Evolutionary conservation across 2,329 filamentous ascomycete genomes (phyloP).

Genomic region (Fusarium equiseti): DNA sequence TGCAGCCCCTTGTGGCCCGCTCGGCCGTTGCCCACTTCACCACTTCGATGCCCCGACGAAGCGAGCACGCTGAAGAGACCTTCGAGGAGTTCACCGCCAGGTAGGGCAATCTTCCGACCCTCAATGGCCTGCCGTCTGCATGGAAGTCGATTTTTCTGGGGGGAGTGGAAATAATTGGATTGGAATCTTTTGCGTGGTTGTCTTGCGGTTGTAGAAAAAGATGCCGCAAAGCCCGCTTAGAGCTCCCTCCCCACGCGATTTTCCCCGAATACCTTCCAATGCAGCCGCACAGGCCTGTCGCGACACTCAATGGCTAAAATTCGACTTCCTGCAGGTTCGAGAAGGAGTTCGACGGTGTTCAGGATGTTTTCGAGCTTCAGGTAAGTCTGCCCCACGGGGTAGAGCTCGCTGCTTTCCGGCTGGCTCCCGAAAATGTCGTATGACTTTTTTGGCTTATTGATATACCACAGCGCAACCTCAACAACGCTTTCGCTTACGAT

Average conservation of each 20-base stretch:
- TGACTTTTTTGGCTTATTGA: slow-evolving; percentile 49
- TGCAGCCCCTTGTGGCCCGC: slow-evolving; percentile 66
- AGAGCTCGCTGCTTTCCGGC: slow-evolving; percentile 39
- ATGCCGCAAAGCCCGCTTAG: slow-evolving; percentile 45
- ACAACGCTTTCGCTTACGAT: slow-evolving; percentile 99
- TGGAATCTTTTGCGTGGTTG: slow-evolving; percentile 13
- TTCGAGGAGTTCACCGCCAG: slow-evolving; percentile 99
- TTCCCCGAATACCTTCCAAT: slow-evolving; percentile 46
- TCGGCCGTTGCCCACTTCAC: slow-evolving; percentile 72
- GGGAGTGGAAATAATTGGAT: slow-evolving; percentile 2
- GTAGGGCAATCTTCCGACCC: slow-evolving; percentile 66
- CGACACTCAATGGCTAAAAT: slow-evolving; percentile 49
- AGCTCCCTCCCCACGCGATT: slow-evolving; percentile 45
- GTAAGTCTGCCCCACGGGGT: slow-evolving; percentile 63
- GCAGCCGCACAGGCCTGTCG: slow-evolving; percentile 34
- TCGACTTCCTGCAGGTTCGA: slow-evolving; percentile 78
- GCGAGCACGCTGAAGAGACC: slow-evolving; percentile 89
- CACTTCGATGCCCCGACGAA: slow-evolving; percentile 68
- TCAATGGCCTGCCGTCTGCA: slow-evolving; percentile 35
- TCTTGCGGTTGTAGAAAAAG: slow-evolving; percentile 40
- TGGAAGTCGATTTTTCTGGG: slow-evolving; percentile 1
- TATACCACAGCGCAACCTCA: slow-evolving; percentile 80
- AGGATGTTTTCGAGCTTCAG: slow-evolving; percentile 99
- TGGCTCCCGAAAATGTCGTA: slow-evolving; percentile 48
- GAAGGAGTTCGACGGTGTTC: slow-evolving; percentile 97